Evolutionary conservation across 371 early-diverging fungal species (phyloP).

Genomic region (Ordospora pajunii): DNA sequence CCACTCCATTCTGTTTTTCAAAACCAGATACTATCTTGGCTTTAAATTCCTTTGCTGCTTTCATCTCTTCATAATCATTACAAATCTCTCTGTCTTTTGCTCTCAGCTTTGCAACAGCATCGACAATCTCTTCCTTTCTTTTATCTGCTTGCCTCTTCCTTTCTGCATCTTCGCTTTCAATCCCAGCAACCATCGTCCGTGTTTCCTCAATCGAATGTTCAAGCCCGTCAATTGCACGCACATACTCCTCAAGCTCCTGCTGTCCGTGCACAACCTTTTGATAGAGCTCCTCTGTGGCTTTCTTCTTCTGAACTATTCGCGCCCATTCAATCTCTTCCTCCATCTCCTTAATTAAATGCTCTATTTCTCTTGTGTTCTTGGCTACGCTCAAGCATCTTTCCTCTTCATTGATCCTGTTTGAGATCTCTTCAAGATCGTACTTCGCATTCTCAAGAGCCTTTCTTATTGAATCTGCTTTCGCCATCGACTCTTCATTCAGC

Average conservation of each 20-base stretch:
- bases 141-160: not conserved
- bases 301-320: slow-evolving; percentile 13
- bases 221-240: not conserved
- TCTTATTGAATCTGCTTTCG: slow-evolving; percentile 28
- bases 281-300: not conserved
- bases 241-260: slow-evolving; percentile 3
- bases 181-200: not conserved
- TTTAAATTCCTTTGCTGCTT: slow-evolving; percentile 9
- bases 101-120: not conserved
- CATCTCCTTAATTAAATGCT: slow-evolving; percentile 25
- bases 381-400: slow-evolving; percentile 5
- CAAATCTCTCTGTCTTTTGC: slow-evolving; percentile 21
- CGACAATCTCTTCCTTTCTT: slow-evolving; percentile 1
- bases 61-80: slow-evolving; percentile 21
- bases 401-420: slow-evolving; percentile 26
- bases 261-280: not conserved
- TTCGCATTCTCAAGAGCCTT: slow-evolving; percentile 10
- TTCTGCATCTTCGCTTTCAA: not conserved
- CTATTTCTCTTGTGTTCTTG: not conserved
- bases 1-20: slow-evolving; percentile 25
- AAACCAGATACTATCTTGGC: slow-evolving; percentile 2
- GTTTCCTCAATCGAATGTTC: not conserved
- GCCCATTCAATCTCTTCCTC: slow-evolving; percentile 51
- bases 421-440: not conserved
- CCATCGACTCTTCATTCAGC: slow-evolving; percentile 41